Base-by-base conservation (phyloP, 148 eudicot species). In the Spergularia bocconei region DNA sequence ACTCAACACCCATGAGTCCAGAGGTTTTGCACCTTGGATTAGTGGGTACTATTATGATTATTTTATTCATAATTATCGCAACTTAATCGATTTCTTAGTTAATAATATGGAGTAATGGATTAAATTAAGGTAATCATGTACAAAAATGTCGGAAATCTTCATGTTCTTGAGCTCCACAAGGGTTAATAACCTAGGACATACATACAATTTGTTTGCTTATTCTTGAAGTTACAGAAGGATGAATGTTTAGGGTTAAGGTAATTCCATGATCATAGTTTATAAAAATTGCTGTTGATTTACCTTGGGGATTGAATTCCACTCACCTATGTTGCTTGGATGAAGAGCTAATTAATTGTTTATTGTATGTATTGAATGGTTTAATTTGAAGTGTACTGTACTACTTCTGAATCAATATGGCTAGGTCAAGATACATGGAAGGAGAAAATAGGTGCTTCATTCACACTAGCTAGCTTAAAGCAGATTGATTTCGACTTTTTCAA, bases 171-270 rank as follows among this genome's bases (percentile, higher is more conserved):
- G 69, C 57, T 48, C 4, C 17, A 70, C 62, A 71, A 33, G 63
- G 75, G 53, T 36, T 33, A 52, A 52, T 56, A 69, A 75, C 79
- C 79, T 75, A 80, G 82, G 70, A 80, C 71, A 5, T 70, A 54
- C 19, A 6, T 14, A 14, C 51, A 50, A 11, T 75, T 19, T 50
- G 4, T 63, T 59, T 20, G 41, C 20, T 23, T 54, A 59, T 25
- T 25, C 36, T 53, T 54, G 63, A 52, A 11, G 17, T 70, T 62
- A 23, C 51, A 55, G 6, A 11, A 71, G 53, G 67, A 56, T 80
- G 76, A 71, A 80, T 71, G 47, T 29, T 76, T 80, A 80, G 79
- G 83, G 80, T 80, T 80, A 76, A 79, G 77, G 56, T 63, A 16
- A 48, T 16, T 64, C 13, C 61, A 50, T 67, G 59, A 67, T 53